These are phyloP conservation scores for Boletus sp. DNA, from an alignment of 768 basidiomycete species.

Conservation along the genomic window DNA sequence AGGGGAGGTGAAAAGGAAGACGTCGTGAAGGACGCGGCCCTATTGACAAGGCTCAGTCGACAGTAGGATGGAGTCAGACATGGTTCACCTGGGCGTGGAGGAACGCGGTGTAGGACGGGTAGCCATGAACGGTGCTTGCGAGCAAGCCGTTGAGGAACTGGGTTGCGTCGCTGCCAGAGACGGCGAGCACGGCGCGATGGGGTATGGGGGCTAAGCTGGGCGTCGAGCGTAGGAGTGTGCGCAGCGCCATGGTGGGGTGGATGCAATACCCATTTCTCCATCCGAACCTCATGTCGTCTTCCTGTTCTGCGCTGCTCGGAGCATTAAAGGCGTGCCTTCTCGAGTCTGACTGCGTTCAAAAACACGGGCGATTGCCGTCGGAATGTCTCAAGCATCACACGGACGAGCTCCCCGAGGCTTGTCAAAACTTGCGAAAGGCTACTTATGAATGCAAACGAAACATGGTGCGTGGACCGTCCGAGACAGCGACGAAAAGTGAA, in stretches of 20 bases:
- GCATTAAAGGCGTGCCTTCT: conserved; percentile 84
- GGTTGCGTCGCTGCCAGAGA: conserved; percentile 76
- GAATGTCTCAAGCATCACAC: conserved; percentile 77
- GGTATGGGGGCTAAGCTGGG: conserved; percentile 61
- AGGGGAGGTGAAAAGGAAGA: conserved; percentile 72
- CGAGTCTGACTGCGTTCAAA: conserved; percentile 82
- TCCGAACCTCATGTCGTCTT: conserved; percentile 58
- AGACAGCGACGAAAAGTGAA: neutral
- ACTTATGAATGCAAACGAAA: conserved; percentile 90
- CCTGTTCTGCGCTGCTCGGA: conserved; percentile 70
- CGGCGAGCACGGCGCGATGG: conserved; percentile 64
- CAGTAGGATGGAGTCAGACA: neutral
- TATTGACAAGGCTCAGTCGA: conserved; percentile 27
- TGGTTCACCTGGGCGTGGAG: conserved; percentile 71
- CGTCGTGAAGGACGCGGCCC: conserved; percentile 89
- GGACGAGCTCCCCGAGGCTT: conserved; percentile 76
- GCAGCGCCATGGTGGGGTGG: conserved; percentile 29
- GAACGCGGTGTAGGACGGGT: conserved; percentile 66
- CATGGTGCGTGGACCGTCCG: conserved; percentile 52
- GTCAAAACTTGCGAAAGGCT: conserved; percentile 73
- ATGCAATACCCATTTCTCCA: conserved; percentile 6
- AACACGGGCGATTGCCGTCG: conserved; percentile 74
- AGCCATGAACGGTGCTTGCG: conserved; percentile 46
- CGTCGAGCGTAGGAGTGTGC: conserved; percentile 43
- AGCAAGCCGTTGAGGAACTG: conserved; percentile 81